Evolutionary conservation across 208 protist genomes (phyloP).

Genomic region (Acanthamoeba sp.): DNA sequence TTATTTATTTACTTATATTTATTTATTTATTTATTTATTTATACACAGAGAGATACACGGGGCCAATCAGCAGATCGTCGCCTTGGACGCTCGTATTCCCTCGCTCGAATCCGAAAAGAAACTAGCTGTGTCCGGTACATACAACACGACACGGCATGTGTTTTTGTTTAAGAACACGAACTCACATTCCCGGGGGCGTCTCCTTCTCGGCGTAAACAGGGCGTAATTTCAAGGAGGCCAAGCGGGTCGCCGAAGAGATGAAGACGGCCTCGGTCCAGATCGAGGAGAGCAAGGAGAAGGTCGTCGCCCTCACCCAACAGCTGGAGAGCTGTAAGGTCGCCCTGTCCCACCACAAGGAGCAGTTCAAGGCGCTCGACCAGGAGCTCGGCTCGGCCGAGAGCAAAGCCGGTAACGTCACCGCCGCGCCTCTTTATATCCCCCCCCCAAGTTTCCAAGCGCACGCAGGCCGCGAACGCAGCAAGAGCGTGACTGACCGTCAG

Average conservation of each 20-base stretch:
- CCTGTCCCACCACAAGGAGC: not conserved
- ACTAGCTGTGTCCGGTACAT: not conserved
- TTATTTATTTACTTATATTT: no score
- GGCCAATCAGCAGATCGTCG: not conserved
- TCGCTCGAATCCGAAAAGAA: constrained; percentile 48
- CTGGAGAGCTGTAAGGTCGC: not conserved
- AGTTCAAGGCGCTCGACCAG: not conserved
- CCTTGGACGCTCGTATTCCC: not conserved
- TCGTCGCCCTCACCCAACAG: not conserved
- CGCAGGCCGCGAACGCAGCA: no score
- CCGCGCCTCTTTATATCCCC: not conserved
- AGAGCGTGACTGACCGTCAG: no score
- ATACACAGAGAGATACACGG: constrained; percentile 22
- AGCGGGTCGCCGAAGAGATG: constrained; percentile 43
- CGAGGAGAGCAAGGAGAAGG: not conserved
- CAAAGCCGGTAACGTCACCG: not conserved
- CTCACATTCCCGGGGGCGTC: not conserved
- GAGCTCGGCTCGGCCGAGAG: constrained; percentile 1
- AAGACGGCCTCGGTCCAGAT: constrained; percentile 30
- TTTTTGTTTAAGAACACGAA: not conserved
- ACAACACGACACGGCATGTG: not conserved
- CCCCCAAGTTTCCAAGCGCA: no score
- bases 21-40: no score
- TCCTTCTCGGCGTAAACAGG: no score
- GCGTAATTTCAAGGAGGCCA: constrained; percentile 38